Base-by-base conservation (phyloP, 345 rosid genomes). In the Linum lewisii region DNA sequence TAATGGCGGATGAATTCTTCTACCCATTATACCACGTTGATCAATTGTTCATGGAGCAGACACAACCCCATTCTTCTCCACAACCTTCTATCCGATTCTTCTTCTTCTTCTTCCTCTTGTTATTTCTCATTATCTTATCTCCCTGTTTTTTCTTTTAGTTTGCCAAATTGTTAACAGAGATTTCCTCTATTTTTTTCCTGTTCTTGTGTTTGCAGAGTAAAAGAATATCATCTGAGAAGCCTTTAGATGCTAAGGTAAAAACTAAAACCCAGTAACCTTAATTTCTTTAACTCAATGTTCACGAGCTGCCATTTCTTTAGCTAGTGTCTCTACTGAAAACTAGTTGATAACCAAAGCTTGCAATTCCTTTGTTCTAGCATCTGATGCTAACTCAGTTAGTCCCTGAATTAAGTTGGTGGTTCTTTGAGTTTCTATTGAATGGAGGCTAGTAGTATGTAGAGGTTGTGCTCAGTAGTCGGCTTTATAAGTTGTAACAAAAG, bases 151-250 rank as follows among this genome's bases (percentile, higher is more conserved):
- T 37, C 60, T 32, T 47, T 55, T 14, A 24, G 13, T 56, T 51
- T 22, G 23, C 36, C 50, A 22, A 49, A 19, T 19, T 24, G 21
- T 47, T 60, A 52, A 38, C 22, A 42, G 1, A 24, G 11, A 22
- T 58, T 23, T 51, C 14, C 29, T 15, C 3, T 61, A 20, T 51
- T 38, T 58, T 38, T 29, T 73, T 68, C n/a, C 38, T n/a, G n/a
- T n/a, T n/a, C n/a, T n/a, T n/a, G n/a, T n/a, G n/a, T n/a, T n/a
- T 69, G 78, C 89, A 86, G 99, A 84, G 88, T 77, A 89, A 82
- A 64, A 90, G 81, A 63, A 77, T 85, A 69, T 75, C 85, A 67
- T 86, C 97, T 52, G 97, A 84, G 50, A 88, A 78, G 69, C 94
- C 66, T 18, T 91, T 82, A 67, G 99, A 93, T 74, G 94, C 99